phyloP scores from a whole-genome alignment of 2,329 filamentous ascomycete genomes.

The Pseudogymnoascus sp. region DNA sequence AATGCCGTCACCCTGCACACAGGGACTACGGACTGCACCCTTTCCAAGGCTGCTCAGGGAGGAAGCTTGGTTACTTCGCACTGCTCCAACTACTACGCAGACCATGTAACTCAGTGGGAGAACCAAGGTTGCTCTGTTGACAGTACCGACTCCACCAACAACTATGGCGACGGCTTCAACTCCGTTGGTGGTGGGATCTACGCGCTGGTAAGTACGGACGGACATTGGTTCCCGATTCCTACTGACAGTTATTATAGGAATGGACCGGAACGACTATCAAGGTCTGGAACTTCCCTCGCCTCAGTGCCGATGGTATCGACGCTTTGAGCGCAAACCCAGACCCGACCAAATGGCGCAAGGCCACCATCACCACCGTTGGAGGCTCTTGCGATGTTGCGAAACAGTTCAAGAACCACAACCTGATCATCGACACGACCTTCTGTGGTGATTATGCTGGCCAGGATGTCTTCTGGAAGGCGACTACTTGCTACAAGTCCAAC shows the following conservation, averaged over 20 bases:
- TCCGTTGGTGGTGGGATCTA: slow-evolving; percentile 40
- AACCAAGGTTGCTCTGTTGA: slow-evolving; percentile 21
- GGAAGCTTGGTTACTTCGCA: slow-evolving; percentile 14
- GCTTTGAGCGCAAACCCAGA: slow-evolving; percentile 58
- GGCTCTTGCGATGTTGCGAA: slow-evolving; percentile 60
- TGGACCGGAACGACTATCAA: slow-evolving; percentile 63
- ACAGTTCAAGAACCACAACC: slow-evolving; percentile 64
- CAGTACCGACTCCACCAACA: slow-evolving; percentile 4
- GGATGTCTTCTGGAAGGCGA: slow-evolving; percentile 48
- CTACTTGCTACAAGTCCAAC: slow-evolving; percentile 46
- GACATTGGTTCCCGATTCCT: slow-evolving; percentile 35
- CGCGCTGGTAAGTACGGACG: slow-evolving; percentile 43
- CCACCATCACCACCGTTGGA: slow-evolving; percentile 54
- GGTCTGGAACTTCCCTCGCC: slow-evolving; percentile 68
- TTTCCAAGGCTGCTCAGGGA: slow-evolving; percentile 31
- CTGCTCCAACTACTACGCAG: slow-evolving; percentile 21
- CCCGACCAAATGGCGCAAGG: slow-evolving; percentile 60
- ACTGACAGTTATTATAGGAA: slow-evolving; percentile 49
- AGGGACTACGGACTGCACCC: slow-evolving; percentile 20
- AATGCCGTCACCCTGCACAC: slow-evolving; percentile 21
- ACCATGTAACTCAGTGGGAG: slow-evolving; percentile 35
- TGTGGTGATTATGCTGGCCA: slow-evolving; percentile 79
- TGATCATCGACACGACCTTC: slow-evolving; percentile 77
- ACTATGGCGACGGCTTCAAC: slow-evolving; percentile 27
- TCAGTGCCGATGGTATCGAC: slow-evolving; percentile 60